Evolutionary conservation across 2,329 filamentous ascomycete species (phyloP), one percentile per base, ranked within the genome.

Genomic region (Verticillium zaregamsianum): DNA sequence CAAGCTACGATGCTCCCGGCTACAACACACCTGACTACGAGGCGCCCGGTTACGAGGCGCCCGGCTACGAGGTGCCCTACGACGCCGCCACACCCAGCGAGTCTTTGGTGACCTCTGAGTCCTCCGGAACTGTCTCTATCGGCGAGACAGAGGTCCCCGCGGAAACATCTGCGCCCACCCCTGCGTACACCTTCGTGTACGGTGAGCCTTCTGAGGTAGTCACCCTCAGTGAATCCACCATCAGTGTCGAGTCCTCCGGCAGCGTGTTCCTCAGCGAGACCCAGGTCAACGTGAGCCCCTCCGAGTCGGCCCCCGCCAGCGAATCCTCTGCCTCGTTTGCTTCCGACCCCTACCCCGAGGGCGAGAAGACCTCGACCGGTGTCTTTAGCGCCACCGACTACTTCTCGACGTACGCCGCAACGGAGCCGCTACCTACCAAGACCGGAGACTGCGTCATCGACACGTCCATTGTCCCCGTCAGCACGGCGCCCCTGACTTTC

Each of bases 391-490:
- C 56, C 59, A 58, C 59, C 52, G 15, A 45, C 31, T 35, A 59
- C 58, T 58, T 32, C 49, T 62, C 60, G 15, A 60, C 61, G 23
- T 65, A 66, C 52, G 63, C 65, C n/a, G 45, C 20, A 15, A 49
- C 54, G 14, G n/a, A 20, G 14, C 33, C 40, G 11, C 32, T 31
- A 5, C 45, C 45, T 2, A 20, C 45, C 3, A 52, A 23, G n/a
- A 60, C 64, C 8, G 61, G 63, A 40, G 64, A 61, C 33, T 69
- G 65, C 60, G 63, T 74, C 61, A 76, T 77, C 60, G 73, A 76
- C 64, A 73, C 73, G 25, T 65, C 70, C 54, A 70, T 75, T 61
- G 65, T 62, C 14, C 74, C 75, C 15, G 63, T 74, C 60, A 67
- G 65, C 31, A 71, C 70, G 5, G 68, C 69, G 3, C 60, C 66